Evolutionary conservation across 345 rosid species (phyloP).

Genomic region (Corymbia maculata): DNA sequence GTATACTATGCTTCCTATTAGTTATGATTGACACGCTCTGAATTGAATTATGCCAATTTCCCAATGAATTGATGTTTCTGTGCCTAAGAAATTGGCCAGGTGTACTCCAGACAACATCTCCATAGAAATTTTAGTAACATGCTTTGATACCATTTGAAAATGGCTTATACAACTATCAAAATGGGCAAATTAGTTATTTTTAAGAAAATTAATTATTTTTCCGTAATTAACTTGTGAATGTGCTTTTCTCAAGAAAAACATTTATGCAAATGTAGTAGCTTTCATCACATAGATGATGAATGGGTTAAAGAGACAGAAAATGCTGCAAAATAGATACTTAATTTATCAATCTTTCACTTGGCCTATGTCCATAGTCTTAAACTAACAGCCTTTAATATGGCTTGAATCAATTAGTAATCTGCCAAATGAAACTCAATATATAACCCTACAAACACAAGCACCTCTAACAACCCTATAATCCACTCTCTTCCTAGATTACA

Average conservation of each 20-base stretch:
- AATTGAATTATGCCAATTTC: neutral
- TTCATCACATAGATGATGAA: neutral
- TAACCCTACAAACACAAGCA: neutral
- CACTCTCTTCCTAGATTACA: neutral
- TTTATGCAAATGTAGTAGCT: neutral
- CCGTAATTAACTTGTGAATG: neutral
- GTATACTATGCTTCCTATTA: neutral
- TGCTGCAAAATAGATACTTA: neutral
- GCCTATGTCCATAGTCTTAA: neutral
- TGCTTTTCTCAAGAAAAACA: neutral
- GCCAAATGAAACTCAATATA: neutral
- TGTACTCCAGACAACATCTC: neutral
- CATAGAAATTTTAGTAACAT: neutral
- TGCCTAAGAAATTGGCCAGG: neutral
- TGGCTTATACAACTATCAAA: neutral
- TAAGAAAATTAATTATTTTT: neutral
- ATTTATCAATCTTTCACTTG: neutral
- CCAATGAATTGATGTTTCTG: accelerated
- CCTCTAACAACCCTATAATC: neutral
- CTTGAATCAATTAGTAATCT: neutral
- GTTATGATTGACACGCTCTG: neutral
- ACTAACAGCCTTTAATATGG: neutral
- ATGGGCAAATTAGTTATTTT: neutral
- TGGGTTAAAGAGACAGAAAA: neutral
- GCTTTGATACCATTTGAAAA: neutral